These are phyloP conservation scores for Lentinula edodes DNA, from an alignment of 768 basidiomycete genomes.

Conservation along the genomic window DNA sequence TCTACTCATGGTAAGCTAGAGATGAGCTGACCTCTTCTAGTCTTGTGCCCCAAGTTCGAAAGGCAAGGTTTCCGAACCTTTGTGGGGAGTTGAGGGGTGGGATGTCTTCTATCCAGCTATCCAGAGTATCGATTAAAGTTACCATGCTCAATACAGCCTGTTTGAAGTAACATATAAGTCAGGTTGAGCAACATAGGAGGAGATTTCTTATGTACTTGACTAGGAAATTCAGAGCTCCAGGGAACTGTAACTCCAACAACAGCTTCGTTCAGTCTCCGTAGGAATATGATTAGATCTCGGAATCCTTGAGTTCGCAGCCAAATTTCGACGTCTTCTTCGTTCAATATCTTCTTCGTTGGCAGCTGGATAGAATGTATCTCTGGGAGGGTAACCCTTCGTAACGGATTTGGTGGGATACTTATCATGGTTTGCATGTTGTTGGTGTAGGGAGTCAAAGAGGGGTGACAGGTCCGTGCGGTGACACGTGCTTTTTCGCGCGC, in stretches of 20 bases:
- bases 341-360: conserved; percentile 55
- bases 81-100: conserved; percentile 73
- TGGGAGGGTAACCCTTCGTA: conserved; percentile 21
- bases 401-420: conserved; percentile 7
- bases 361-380: conserved; percentile 6
- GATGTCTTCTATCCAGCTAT: conserved; percentile 74
- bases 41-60: conserved; percentile 76
- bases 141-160: conserved; percentile 48
- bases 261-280: conserved; percentile 70
- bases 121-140: conserved; percentile 57
- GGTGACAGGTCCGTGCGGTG: background rate
- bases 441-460: no score
- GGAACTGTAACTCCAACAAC: conserved; percentile 64
- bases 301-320: conserved; percentile 76
- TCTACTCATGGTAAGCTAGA: background rate
- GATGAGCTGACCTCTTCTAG: conserved; percentile 60
- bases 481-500: background rate
- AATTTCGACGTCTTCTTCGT: conserved; percentile 64
- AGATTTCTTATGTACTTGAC: conserved; percentile 26
- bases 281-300: conserved; percentile 66
- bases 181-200: background rate
- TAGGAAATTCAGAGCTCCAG: conserved; percentile 23
- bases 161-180: background rate
- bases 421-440: no score
- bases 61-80: conserved; percentile 89